Evolutionary conservation across 2,329 filamentous ascomycete genomes (phyloP), one percentile per base, ranked within the genome.

Genomic region (Claviceps capensis): DNA sequence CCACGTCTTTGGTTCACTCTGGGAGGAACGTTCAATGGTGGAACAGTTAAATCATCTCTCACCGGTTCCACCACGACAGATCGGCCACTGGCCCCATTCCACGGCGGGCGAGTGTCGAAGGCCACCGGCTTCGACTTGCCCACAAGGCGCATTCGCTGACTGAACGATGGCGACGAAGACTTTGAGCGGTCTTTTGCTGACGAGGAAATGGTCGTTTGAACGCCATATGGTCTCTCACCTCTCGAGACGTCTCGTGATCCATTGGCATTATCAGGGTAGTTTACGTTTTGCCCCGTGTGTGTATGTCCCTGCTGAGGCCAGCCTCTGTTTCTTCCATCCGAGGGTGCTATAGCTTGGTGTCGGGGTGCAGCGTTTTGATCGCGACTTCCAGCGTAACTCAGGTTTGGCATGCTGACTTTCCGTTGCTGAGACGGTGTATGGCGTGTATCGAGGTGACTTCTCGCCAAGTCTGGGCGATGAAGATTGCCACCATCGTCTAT

Each of bases 81-180:
- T 57, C 85, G 78, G 30, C 86, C 86, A 62, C 82, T 88, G 40
- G 81, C 80, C 17, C 85, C 85, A 59, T 82, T 83, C 86, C 86
- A 89, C 53, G 81, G 74, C 5, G 81, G 79, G 22, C 74, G 71
- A 49, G 62, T 70, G 26, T 74, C 70, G 50, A 71, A 30, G 55
- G 59, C 63, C 56, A 59, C 69, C 60, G 57, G 64, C 61, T 70
- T 56, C 61, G 66, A 58, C 67, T 66, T 62, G 42, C 62, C 60
- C 48, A 65, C 53, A 34, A 65, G 60, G 11, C 65, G 62, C 52
- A 67, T 60, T 13, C 67, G 64, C 52, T 67, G 62, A 8, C 66
- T 65, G 48, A 69, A 61, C 3, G 65, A 62, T 8, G 59, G 56
- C 3, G 61, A 56, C 16, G 59, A 49, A 43, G 58, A 65, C 60